These are phyloP conservation scores for Backusella parvicylindrica DNA, from an alignment of 192 early-diverging fungal species.

Conservation along the genomic window DNA sequence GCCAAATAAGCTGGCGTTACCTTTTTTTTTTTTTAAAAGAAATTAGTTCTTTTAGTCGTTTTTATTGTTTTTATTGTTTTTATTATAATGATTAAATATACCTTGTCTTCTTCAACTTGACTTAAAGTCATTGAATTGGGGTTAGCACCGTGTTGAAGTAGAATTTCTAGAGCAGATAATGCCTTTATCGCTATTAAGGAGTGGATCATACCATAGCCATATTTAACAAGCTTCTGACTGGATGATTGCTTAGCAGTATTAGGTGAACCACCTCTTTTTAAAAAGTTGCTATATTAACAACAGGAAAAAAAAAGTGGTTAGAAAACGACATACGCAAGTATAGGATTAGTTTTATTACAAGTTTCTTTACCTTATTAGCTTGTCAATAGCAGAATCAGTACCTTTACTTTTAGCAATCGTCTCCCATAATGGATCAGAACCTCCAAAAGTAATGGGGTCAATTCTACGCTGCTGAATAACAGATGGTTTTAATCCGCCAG, in stretches of 20 bases:
- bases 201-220: conserved; percentile 39
- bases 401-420: conserved; percentile 32
- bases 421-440: conserved; percentile 34
- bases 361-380: conserved; percentile 30
- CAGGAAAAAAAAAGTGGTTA: not conserved
- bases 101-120: conserved; percentile 30
- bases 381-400: conserved; percentile 28
- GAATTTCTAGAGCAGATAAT: conserved; percentile 11
- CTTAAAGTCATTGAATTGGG: conserved; percentile 31
- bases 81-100: not conserved
- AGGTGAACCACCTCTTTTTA: conserved; percentile 33
- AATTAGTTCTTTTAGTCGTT: not conserved
- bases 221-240: conserved; percentile 14
- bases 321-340: not conserved
- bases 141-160: conserved; percentile 35
- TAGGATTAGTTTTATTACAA: not conserved
- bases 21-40: not conserved
- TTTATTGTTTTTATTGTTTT: not conserved
- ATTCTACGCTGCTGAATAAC: conserved; percentile 23
- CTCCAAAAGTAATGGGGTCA: conserved; percentile 29
- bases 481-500: not conserved
- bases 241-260: conserved; percentile 35
- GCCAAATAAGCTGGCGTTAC: conserved; percentile 31
- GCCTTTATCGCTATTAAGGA: conserved; percentile 27
- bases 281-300: conserved; percentile 24